Conservation (phyloP, 208 protist species). For the Leishmania guyanensis region DNA sequence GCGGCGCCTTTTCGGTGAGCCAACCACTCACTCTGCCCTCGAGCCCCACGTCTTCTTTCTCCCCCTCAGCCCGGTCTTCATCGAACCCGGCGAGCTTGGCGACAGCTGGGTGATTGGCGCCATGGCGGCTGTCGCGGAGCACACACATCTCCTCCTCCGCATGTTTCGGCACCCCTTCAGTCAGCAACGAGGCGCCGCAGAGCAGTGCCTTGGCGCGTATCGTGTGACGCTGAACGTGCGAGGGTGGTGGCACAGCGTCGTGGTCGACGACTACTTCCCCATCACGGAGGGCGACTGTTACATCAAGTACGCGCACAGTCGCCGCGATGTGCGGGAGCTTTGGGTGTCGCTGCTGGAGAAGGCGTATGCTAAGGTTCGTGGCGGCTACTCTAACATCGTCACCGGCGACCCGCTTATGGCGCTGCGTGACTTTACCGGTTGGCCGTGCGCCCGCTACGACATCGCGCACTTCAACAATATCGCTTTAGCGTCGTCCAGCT, state of each 20-base stretch:
- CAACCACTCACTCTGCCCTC: conserved; percentile 1
- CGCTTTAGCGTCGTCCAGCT: conserved; percentile 15
- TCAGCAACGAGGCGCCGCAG: conserved; percentile 17
- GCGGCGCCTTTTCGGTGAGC: neutral
- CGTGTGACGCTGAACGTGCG: conserved; percentile 64
- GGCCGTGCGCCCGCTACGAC: conserved; percentile 45
- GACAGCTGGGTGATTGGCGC: conserved; percentile 70
- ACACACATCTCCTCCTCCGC: conserved; percentile 31
- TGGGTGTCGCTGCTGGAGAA: conserved; percentile 86
- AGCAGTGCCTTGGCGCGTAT: conserved; percentile 58
- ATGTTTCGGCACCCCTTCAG: conserved; percentile 33
- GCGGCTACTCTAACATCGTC: conserved; percentile 62
- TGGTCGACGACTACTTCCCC: conserved; percentile 82
- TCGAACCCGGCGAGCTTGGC: conserved; percentile 53
- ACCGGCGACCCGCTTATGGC: conserved; percentile 64
- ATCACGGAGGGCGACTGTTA: conserved; percentile 26
- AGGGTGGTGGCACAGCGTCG: conserved; percentile 71
- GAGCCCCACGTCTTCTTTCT: conserved; percentile 12
- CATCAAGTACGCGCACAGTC: conserved; percentile 45
- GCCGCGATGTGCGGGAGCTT: conserved; percentile 57
- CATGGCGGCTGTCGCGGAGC: conserved; percentile 58
- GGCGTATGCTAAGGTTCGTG: conserved; percentile 74
- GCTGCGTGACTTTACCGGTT: conserved; percentile 61
- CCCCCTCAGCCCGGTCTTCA: conserved; percentile 25
- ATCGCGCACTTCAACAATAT: conserved; percentile 28